Conservation (phyloP, 75 land plant genomes). For the Azolla pinnata region DNA sequence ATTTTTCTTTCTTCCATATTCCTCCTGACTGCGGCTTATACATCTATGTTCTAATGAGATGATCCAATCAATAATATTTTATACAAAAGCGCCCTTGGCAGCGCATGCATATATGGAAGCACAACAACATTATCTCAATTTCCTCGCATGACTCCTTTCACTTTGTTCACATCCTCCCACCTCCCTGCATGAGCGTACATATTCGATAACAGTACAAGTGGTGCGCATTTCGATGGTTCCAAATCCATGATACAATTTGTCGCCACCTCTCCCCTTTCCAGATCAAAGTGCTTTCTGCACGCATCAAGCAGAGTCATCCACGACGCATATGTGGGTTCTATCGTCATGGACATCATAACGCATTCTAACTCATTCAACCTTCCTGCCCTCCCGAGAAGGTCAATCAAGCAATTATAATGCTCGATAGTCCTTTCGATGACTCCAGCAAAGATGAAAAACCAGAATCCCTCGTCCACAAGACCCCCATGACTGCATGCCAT, state of each 20-base stretch:
- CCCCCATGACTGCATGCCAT: slow-evolving; percentile 33
- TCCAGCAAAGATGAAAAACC: slow-evolving; percentile 29
- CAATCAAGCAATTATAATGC: slow-evolving; percentile 63
- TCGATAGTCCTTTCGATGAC: slow-evolving; percentile 39
- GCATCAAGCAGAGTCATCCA: slow-evolving; percentile 51
- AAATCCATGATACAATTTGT: slow-evolving; percentile 30
- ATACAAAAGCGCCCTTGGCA: too few species aligned
- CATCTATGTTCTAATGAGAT: too few species aligned
- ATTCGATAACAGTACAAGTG: slow-evolving; percentile 45
- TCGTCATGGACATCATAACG: slow-evolving; percentile 23
- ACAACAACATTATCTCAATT: too few species aligned
- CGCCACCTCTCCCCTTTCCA: slow-evolving; percentile 33
- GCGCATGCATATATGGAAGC: too few species aligned
- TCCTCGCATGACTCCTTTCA: too few species aligned
- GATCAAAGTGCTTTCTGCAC: slow-evolving; percentile 34
- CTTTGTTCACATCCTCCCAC: too few species aligned
- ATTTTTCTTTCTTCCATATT: too few species aligned
- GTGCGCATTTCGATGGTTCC: slow-evolving; percentile 44
- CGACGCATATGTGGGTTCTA: slow-evolving; percentile 38
- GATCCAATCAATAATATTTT: too few species aligned
- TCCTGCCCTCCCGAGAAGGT: slow-evolving; percentile 43
- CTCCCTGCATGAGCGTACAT: slow-evolving; percentile 43
- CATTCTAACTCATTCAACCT: slow-evolving; percentile 37
- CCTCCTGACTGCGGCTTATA: too few species aligned
- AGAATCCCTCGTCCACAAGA: slow-evolving; percentile 38